Conservation (phyloP, 768 basidiomycete genomes). For the Leccinum boreale region DNA sequence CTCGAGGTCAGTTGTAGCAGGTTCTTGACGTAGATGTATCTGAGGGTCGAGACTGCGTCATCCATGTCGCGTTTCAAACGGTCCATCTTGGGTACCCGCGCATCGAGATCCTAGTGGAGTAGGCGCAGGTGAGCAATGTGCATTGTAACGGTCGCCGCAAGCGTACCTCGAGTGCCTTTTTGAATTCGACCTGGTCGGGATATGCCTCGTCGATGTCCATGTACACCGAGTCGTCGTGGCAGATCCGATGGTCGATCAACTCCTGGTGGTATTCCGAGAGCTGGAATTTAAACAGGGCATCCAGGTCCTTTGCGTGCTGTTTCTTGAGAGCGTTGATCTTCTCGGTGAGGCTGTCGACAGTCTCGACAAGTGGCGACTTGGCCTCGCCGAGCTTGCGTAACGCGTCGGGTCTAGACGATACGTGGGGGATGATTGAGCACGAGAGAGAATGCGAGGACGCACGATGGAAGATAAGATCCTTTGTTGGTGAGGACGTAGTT, state of each 20-base stretch:
- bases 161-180: slow-evolving; percentile 20
- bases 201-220: slow-evolving; percentile 27
- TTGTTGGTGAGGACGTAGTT: slow-evolving; percentile 41
- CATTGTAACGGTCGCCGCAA: neutral
- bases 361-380: slow-evolving; percentile 17
- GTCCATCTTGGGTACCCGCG: slow-evolving; percentile 13
- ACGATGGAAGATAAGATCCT: slow-evolving; percentile 40
- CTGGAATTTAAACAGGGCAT: slow-evolving; percentile 29
- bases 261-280: slow-evolving; percentile 32
- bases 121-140: neutral
- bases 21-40: slow-evolving; percentile 30
- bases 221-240: slow-evolving; percentile 25
- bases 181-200: slow-evolving; percentile 26
- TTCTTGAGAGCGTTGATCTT: slow-evolving; percentile 30
- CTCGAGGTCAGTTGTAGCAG: slow-evolving; percentile 16
- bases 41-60: slow-evolving; percentile 27
- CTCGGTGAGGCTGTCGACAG: slow-evolving; percentile 22
- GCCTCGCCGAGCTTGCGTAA: slow-evolving; percentile 22
- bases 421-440: neutral
- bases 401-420: slow-evolving; percentile 14
- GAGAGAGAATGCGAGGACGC: slow-evolving; percentile 5
- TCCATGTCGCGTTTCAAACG: slow-evolving; percentile 24
- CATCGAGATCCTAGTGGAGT: slow-evolving; percentile 19
- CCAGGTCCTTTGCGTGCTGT: slow-evolving; percentile 30
- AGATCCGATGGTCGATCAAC: slow-evolving; percentile 26